These are phyloP conservation scores for Claviceps citrina DNA, from an alignment of 2,329 filamentous ascomycete genomes.

Conservation along the genomic window DNA sequence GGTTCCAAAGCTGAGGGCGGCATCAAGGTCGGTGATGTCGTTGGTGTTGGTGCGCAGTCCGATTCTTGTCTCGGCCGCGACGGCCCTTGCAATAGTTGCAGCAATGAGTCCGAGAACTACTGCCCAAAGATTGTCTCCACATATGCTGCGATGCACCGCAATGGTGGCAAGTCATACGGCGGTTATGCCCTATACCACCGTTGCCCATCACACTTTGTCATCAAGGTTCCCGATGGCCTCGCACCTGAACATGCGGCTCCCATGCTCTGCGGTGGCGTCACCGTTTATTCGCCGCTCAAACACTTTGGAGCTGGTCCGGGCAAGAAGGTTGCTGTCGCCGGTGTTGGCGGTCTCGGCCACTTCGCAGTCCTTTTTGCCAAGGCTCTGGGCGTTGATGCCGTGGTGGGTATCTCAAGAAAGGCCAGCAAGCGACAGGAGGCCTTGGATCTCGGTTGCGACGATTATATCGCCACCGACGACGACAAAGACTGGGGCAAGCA, in stretches of 20 bases:
- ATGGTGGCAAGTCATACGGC: conserved; percentile 28
- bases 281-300: conserved; percentile 47
- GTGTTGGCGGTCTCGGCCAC: conserved; percentile 54
- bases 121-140: conserved; percentile 32
- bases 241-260: conserved; percentile 34
- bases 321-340: conserved; percentile 50
- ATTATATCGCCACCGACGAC: conserved; percentile 27
- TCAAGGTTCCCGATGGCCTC: conserved; percentile 30
- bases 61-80: conserved; percentile 33
- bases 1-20: conserved; percentile 29
- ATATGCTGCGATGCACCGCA: conserved; percentile 27
- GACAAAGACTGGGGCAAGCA: conserved; percentile 39
- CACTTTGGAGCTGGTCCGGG: conserved; percentile 50
- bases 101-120: conserved; percentile 25
- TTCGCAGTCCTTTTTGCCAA: conserved; percentile 54
- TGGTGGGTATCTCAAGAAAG: conserved; percentile 43
- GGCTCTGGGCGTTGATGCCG: conserved; percentile 46
- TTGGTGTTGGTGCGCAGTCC: conserved; percentile 47
- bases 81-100: conserved; percentile 27
- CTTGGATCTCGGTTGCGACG: conserved; percentile 40
- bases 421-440: conserved; percentile 39
- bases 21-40: conserved; percentile 46
- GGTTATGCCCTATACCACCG: conserved; percentile 27
- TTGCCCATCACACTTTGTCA: conserved; percentile 29
- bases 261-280: conserved; percentile 58